Base-by-base conservation (phyloP, 176 grass and related monocot species). In the Dactylis glomerata region DNA sequence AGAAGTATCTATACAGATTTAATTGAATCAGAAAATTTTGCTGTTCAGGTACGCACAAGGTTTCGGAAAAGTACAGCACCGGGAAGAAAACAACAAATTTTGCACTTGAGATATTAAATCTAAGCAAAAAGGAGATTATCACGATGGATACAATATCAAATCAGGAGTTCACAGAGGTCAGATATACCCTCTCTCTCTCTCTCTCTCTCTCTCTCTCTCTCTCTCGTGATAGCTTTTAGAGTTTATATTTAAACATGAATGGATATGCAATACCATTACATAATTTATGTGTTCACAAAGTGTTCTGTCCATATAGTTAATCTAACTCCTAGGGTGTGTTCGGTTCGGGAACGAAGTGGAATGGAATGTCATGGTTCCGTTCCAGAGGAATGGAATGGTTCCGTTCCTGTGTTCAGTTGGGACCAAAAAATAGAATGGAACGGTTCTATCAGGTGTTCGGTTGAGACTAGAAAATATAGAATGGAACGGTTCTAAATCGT, bases 131-230 rank as follows among this genome's bases (percentile, higher is more conserved):
- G 56, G 96, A 99, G 79, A 73, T 88, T 62, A 87, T 93, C 34
- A 91, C 82, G 3, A 92, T 93, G 85, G 96, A 99, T 94, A 87
- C 93, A 71, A 92, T 96, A 85, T 99, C 96, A 75, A 99, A 99
- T 83, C 96, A 99, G 82, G 96, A 99, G 57, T 99, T 99, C 76
- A 92, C 89, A 61, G 91, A 96, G 96, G 96, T 99, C 57, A 66
- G 49, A 67, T 22, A 52, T 19, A 44, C 10, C 10, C 1, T 87
- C 32, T 88, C 77, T 67, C 63, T 19, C 74, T 90, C 19, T 57
- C 16, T 51, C 10, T 13, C 15, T 65, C 20, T 37, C 46, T 20
- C 10, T 64, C 28, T 37, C 46, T 41, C 47, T 26, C 58, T 31
- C 24, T 72, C 51, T 28, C 17, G 5, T 16, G 16, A 44, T 59